Percentiles rank a stretch among this genome's conserved stretches.
These are phyloP conservation scores for Dendrocalamus latiflorus DNA, from an alignment of 202 grass and related monocot species.

Conservation along the genomic window DNA sequence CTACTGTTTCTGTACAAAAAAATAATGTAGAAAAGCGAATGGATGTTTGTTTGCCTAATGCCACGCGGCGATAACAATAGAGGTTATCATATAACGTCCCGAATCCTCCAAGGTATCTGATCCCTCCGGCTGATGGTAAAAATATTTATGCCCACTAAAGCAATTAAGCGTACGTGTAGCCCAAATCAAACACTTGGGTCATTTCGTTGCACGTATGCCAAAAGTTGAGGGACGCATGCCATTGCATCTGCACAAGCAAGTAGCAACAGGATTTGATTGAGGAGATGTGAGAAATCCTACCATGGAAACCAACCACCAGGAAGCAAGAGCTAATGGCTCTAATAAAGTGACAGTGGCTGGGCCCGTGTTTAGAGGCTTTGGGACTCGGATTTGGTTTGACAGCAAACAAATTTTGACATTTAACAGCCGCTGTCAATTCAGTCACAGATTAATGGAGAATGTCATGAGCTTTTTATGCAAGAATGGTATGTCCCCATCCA, in stretches of 20 bases:
- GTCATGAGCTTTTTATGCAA: slow-evolving; percentile 21
- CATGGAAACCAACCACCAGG: slow-evolving; percentile 28
- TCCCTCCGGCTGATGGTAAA: slow-evolving; percentile 27
- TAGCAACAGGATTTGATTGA: slow-evolving; percentile 38
- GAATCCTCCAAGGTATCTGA: slow-evolving; percentile 45
- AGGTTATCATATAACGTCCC: background rate
- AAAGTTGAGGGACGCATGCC: slow-evolving; percentile 5
- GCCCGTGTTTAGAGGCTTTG: slow-evolving; percentile 8
- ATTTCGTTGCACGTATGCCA: background rate
- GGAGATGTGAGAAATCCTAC: slow-evolving; percentile 11
- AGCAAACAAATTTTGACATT: background rate
- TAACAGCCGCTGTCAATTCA: slow-evolving; percentile 31
- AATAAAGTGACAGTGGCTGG: slow-evolving; percentile 27
- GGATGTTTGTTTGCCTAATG: background rate
- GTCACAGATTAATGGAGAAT: slow-evolving; percentile 17
- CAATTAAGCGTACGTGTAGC: background rate
- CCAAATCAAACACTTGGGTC: background rate
- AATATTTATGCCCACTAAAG: slow-evolving; percentile 21
- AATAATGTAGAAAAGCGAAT: background rate
- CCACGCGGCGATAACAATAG: slow-evolving; percentile 12
- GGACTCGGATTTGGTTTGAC: slow-evolving; percentile 38
- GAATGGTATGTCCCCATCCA: background rate
- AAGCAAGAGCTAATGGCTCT: slow-evolving; percentile 34
- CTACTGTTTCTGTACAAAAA: background rate
- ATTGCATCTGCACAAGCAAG: slow-evolving; percentile 12